A percentile compares a stretch with the other conserved stretches of the same genome.
Evolutionary conservation across 2,329 filamentous ascomycete species (phyloP).

Genomic region (Neoarthrinium moseri): DNA sequence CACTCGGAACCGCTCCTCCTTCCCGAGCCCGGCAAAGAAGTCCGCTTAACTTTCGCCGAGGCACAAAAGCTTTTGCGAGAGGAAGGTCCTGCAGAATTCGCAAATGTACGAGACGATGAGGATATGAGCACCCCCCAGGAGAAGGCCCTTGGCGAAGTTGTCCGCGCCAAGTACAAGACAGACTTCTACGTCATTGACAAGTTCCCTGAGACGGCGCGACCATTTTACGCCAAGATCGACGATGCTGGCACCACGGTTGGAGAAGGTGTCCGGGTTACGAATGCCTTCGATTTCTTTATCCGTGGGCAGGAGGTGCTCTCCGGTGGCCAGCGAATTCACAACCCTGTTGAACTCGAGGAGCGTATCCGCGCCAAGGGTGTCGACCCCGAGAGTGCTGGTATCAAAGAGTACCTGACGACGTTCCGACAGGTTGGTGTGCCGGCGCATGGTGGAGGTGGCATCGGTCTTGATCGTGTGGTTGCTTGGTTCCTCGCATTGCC

Average conservation of each 20-base stretch:
- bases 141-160: slow-evolving; percentile 82
- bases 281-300: slow-evolving; percentile 73
- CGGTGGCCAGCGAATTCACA: slow-evolving; percentile 88
- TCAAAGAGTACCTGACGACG: slow-evolving; percentile 86
- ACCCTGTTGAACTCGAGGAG: slow-evolving; percentile 70
- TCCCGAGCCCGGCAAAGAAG: slow-evolving; percentile 70
- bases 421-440: slow-evolving; percentile 81
- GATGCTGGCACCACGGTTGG: slow-evolving; percentile 45
- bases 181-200: slow-evolving; percentile 98
- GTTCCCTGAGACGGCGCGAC: slow-evolving; percentile 84
- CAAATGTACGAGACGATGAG: slow-evolving; percentile 71
- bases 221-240: slow-evolving; percentile 81
- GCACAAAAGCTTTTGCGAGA: slow-evolving; percentile 75
- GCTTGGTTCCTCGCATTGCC: slow-evolving; percentile 61
- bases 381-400: slow-evolving; percentile 69
- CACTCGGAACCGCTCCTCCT: slow-evolving; percentile 76
- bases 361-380: slow-evolving; percentile 79
- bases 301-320: slow-evolving; percentile 73
- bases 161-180: slow-evolving; percentile 85
- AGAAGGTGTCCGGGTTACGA: slow-evolving; percentile 41
- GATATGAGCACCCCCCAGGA: slow-evolving; percentile 81
- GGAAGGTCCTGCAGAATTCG: slow-evolving; percentile 66
- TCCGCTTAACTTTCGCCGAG: slow-evolving; percentile 75
- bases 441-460: slow-evolving; percentile 87
- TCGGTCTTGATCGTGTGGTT: slow-evolving; percentile 85